phyloP scores from a whole-genome alignment of 306 rosid species.

The Acmispon strigosus region DNA sequence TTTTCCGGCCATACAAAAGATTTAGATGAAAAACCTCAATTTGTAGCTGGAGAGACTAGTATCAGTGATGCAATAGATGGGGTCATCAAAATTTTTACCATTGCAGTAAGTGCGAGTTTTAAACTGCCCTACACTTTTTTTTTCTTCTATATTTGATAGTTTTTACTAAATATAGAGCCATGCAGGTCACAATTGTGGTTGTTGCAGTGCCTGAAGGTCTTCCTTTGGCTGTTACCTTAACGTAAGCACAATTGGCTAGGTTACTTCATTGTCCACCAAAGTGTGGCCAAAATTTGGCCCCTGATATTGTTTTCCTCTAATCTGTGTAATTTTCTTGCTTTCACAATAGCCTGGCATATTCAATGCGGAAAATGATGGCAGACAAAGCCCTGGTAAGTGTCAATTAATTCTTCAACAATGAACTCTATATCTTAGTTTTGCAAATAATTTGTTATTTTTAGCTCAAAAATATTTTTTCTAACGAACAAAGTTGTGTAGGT shows the following conservation, averaged over 20 bases:
- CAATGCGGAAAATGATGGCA: constrained; percentile 99
- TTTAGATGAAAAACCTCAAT: constrained; percentile 40
- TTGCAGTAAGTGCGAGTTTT: constrained; percentile 70
- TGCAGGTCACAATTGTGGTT: constrained; percentile 96
- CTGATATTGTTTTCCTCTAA: constrained; percentile 13
- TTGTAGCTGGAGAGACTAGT: constrained; percentile 48
- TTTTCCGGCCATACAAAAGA: constrained; percentile 61
- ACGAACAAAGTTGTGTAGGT: constrained; percentile 51
- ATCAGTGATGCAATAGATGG: constrained; percentile 47
- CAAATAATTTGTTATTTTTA: background rate
- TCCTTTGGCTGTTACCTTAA: constrained; percentile 95
- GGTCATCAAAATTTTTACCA: constrained; percentile 75
- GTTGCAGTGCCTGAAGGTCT: constrained; percentile 99
- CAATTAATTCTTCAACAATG: background rate
- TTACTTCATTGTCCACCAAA: constrained; percentile 4
- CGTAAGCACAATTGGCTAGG: constrained; percentile 47
- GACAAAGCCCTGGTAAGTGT: constrained; percentile 87
- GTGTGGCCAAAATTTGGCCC: background rate
- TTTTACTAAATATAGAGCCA: constrained; percentile 33
- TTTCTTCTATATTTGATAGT: background rate
- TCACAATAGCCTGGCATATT: constrained; percentile 75
- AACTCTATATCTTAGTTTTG: constrained; percentile 9
- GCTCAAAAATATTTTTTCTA: constrained; percentile 17
- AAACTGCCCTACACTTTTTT: background rate
- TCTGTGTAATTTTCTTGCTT: constrained; percentile 15